Evolutionary conservation across 2,329 filamentous ascomycete genomes (phyloP).

Genomic region (Exophiala mesophila): DNA sequence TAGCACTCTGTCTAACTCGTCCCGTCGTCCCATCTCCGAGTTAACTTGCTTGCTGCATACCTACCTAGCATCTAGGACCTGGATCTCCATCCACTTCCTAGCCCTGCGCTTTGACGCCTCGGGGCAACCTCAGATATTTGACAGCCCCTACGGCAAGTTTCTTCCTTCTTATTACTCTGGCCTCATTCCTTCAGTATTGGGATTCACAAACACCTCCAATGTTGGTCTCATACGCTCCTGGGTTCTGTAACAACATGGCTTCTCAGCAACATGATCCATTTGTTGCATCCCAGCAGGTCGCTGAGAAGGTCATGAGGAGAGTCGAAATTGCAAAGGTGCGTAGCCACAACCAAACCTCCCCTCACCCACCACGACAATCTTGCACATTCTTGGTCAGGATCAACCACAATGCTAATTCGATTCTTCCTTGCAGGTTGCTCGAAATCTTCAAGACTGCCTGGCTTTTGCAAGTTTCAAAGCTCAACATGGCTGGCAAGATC

Average conservation of each 20-base stretch:
- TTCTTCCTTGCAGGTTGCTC: slow-evolving; percentile 67
- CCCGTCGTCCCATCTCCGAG: background rate
- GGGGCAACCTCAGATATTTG: slow-evolving; percentile 22
- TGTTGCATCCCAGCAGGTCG: slow-evolving; percentile 33
- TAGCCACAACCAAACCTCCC: no score
- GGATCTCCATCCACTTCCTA: slow-evolving; percentile 6
- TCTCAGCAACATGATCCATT: slow-evolving; percentile 27
- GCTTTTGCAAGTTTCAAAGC: slow-evolving; percentile 97
- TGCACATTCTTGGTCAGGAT: no score
- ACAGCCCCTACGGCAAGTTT: slow-evolving; percentile 12
- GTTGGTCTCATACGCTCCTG: slow-evolving; percentile 22
- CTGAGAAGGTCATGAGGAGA: slow-evolving; percentile 64
- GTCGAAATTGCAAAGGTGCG: slow-evolving; percentile 70
- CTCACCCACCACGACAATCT: slow-evolving; percentile 20
- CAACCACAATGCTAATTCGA: background rate
- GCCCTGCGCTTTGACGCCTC: slow-evolving; percentile 23
- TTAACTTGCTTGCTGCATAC: background rate
- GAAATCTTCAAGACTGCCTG: slow-evolving; percentile 86
- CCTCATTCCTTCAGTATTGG: slow-evolving; percentile 1
- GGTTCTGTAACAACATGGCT: slow-evolving; percentile 34
- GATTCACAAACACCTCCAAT: slow-evolving; percentile 16
- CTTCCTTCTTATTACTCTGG: slow-evolving; percentile 17
- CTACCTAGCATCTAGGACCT: background rate
- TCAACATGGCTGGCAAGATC: slow-evolving; percentile 88
- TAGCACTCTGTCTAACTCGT: background rate